A percentile compares a stretch with the other conserved stretches of the same genome.
These are phyloP conservation scores for Kalmusia sp. DNA, from an alignment of 2,329 filamentous ascomycete species.

Conservation along the genomic window DNA sequence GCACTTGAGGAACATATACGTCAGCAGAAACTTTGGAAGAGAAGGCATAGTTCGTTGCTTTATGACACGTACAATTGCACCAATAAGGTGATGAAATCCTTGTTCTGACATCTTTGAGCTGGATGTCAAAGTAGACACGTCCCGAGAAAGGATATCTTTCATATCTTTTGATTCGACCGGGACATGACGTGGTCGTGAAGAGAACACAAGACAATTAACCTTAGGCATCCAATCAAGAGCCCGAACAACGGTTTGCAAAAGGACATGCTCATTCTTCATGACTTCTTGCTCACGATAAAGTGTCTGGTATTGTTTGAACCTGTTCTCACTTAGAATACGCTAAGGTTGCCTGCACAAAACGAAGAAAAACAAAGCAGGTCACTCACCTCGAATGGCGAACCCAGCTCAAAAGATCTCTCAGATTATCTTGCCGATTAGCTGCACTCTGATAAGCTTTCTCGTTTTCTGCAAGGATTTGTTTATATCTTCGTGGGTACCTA, in stretches of 20 bases:
- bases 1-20: constrained; percentile 8
- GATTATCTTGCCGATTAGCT: not conserved
- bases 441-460: not conserved
- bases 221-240: constrained; percentile 33
- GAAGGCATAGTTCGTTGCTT: no score
- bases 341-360: no score
- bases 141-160: constrained; percentile 30
- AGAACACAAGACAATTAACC: constrained; percentile 33
- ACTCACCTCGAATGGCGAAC: constrained; percentile 19
- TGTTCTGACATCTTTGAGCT: constrained; percentile 15
- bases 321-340: no score
- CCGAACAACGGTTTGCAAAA: constrained; percentile 30
- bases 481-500: constrained; percentile 7
- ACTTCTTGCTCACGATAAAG: constrained; percentile 37
- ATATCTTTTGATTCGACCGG: constrained; percentile 26
- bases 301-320: constrained; percentile 32
- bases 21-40: no score
- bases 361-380: no score
- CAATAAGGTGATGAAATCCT: constrained; percentile 37
- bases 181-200: constrained; percentile 26
- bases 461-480: constrained; percentile 2
- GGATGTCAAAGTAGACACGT: no score
- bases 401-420: constrained; percentile 13
- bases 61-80: constrained; percentile 17
- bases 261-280: constrained; percentile 26